phyloP scores from a whole-genome alignment of 2,329 filamentous ascomycete genomes.

The Stromatinia cepivora region DNA sequence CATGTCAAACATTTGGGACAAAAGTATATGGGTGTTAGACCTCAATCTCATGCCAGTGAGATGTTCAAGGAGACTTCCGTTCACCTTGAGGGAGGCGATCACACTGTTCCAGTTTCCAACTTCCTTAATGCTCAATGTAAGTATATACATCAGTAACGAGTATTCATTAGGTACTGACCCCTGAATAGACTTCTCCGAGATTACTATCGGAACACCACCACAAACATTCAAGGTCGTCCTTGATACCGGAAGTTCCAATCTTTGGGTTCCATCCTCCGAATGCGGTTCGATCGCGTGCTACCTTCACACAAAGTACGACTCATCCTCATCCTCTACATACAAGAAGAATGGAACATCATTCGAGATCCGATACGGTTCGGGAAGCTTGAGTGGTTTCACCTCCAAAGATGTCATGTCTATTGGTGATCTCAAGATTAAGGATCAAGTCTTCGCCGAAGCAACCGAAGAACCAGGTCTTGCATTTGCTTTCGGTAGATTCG shows the following conservation, averaged over 20 bases:
- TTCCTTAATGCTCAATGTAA: constrained; percentile 98
- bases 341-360: constrained; percentile 92
- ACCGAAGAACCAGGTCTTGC: constrained; percentile 94
- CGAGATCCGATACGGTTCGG: constrained; percentile 93
- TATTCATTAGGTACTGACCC: constrained; percentile 25
- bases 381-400: constrained; percentile 88
- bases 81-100: constrained; percentile 59
- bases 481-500: constrained; percentile 96
- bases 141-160: constrained; percentile 38
- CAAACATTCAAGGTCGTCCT: constrained; percentile 98
- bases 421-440: constrained; percentile 83
- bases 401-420: constrained; percentile 86
- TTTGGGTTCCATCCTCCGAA: constrained; percentile 91
- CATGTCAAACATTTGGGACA: constrained; percentile 84
- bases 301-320: constrained; percentile 96
- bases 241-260: constrained; percentile 97
- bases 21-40: constrained; percentile 90
- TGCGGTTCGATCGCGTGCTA: constrained; percentile 98
- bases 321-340: constrained; percentile 82
- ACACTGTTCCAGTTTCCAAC: constrained; percentile 90
- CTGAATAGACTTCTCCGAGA: constrained; percentile 89
- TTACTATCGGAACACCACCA: constrained; percentile 85
- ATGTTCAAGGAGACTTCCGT: constrained; percentile 77
- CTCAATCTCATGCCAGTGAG: constrained; percentile 67
- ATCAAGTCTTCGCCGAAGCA: constrained; percentile 94